A percentile compares a stretch with the other conserved stretches of the same genome.
These are phyloP conservation scores for Fusarium sacchari DNA, from an alignment of 2,329 filamentous ascomycete genomes.

Conservation along the genomic window DNA sequence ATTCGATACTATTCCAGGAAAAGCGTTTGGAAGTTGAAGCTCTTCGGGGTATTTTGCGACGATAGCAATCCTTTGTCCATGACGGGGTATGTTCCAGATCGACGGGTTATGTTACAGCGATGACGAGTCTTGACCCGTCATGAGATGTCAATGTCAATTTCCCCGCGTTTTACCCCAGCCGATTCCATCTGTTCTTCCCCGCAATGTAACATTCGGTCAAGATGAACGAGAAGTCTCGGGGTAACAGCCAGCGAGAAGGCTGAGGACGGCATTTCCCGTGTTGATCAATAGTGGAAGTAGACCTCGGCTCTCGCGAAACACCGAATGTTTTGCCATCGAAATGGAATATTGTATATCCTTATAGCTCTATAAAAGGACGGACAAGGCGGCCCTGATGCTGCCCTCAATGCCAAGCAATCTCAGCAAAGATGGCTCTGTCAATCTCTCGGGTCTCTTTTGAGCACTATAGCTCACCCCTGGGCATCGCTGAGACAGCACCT, in stretches of 20 bases:
- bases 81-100: neutral
- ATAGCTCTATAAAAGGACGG: neutral
- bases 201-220: neutral
- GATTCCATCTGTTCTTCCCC: neutral
- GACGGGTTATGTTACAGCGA: neutral
- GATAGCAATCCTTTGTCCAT: neutral
- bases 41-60: neutral
- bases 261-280: neutral
- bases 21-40: no score
- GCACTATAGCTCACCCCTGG: slow-evolving; percentile 54
- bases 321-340: neutral
- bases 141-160: neutral
- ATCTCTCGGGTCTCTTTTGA: slow-evolving; percentile 55
- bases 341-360: rapidly evolving
- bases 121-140: neutral
- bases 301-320: neutral
- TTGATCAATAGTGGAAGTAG: neutral
- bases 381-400: rapidly evolving
- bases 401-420: neutral
- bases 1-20: no score
- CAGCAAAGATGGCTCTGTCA: slow-evolving; percentile 48
- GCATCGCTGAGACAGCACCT: slow-evolving; percentile 56
- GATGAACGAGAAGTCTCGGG: neutral
- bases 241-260: neutral
- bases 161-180: neutral